phyloP scores from a whole-genome alignment of 768 basidiomycete species.

The Mycena rebaudengoi region DNA sequence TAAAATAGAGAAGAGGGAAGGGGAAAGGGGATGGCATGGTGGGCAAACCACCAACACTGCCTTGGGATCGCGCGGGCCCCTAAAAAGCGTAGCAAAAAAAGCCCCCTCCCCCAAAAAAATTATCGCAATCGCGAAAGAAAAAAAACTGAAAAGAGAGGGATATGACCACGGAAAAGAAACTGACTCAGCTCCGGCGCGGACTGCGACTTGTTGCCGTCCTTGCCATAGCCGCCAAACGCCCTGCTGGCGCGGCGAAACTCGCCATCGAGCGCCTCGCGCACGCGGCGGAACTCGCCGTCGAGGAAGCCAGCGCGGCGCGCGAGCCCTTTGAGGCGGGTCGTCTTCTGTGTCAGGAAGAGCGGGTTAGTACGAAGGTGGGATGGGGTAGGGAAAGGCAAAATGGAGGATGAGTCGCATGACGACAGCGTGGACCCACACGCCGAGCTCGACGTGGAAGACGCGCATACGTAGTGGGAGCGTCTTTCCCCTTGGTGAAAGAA shows the following conservation, averaged over 20 bases:
- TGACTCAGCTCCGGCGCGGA: not conserved
- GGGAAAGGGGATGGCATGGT: no score
- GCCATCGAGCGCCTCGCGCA: constrained; percentile 50
- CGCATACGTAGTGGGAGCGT: not conserved
- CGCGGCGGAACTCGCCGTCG: constrained; percentile 53
- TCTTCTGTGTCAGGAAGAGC: constrained; percentile 7
- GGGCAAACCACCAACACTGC: no score
- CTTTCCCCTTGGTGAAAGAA: not conserved
- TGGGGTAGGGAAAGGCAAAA: not conserved
- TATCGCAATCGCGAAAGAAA: not conserved
- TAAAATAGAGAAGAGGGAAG: no score
- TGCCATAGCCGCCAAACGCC: not conserved
- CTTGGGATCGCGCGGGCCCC: no score
- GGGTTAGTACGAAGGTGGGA: not conserved
- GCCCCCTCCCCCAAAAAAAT: not conserved
- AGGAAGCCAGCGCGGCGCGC: constrained; percentile 43
- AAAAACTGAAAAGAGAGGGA: not conserved
- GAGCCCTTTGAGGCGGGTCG: constrained; percentile 30
- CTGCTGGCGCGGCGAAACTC: constrained; percentile 45
- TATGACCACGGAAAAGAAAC: not conserved
- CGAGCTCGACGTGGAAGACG: not conserved
- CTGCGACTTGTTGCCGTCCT: not conserved
- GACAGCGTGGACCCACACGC: not conserved
- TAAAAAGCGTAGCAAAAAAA: not conserved
- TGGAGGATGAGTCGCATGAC: not conserved